Percentiles rank a stretch among this genome's conserved stretches.
Conservation (phyloP, 805 yeast genomes). For the Dipodascus albidus region DNA sequence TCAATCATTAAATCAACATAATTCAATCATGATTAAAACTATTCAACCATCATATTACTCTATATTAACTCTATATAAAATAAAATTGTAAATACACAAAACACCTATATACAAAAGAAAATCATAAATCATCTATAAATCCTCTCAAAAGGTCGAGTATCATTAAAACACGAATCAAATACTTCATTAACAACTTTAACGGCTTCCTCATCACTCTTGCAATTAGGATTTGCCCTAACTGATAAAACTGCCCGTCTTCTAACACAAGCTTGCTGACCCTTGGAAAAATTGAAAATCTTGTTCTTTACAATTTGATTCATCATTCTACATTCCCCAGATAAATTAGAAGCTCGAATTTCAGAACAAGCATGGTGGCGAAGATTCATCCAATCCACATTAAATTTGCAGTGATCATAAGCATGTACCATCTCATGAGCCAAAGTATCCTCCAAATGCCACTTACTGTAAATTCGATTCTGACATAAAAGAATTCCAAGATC, state of each 20-base stretch:
- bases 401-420: slow-evolving; percentile 82
- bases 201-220: slow-evolving; percentile 64
- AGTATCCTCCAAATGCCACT: slow-evolving; percentile 81
- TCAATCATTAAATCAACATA: too few species aligned
- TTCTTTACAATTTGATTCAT: slow-evolving; percentile 64
- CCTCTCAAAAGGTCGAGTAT: slow-evolving; percentile 91
- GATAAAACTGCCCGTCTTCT: slow-evolving; percentile 78
- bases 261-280: slow-evolving; percentile 87
- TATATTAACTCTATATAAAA: too few species aligned
- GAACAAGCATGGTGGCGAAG: slow-evolving; percentile 93
- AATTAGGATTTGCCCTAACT: slow-evolving; percentile 77
- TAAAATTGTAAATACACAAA: too few species aligned
- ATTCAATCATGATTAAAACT: too few species aligned
- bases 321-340: slow-evolving; percentile 92
- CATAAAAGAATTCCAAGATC: slow-evolving; percentile 78
- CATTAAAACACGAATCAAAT: slow-evolving; percentile 87
- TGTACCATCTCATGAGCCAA: slow-evolving; percentile 88
- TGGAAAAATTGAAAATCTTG: slow-evolving; percentile 40
- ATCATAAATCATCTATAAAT: slow-evolving; percentile 47
- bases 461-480: slow-evolving; percentile 64
- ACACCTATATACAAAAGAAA: too few species aligned
- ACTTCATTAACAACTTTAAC: slow-evolving; percentile 72
- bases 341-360: slow-evolving; percentile 83
- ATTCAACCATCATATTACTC: too few species aligned
- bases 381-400: slow-evolving; percentile 76